Evolutionary conservation across 805 yeast genomes (phyloP), one percentile per base, ranked within the genome.

Genomic region (Hanseniaspora mollemarum): DNA sequence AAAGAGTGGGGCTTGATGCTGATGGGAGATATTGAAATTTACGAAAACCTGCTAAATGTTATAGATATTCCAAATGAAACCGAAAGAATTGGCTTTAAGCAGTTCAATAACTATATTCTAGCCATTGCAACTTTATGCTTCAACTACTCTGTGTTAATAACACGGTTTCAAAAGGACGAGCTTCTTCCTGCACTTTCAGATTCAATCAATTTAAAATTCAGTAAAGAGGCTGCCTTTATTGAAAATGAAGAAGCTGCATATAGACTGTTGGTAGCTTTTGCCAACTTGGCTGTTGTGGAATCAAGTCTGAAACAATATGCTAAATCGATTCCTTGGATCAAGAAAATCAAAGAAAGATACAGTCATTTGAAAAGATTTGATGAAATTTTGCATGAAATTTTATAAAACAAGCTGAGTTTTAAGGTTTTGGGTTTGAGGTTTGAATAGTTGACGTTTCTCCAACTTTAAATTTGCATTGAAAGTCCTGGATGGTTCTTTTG

Each of bases 181-280:
- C 58, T 66, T 50, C 54, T 65, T 1, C 63, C 67, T 16, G 55
- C 62, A 22, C 37, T 71, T 13, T 55, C 64, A 2, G 65, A 62
- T 19, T 59, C 60, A 1, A 43, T 67, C 10, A 61, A 63, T 31
- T 53, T 54, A 0, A 62, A 62, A 25, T 62, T 60, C 42, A 65
- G 62, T 3, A 56, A 57, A 2, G 57, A 67, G 8, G 64, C 66
- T 8, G 53, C 56, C 1, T 60, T 59, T 26, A 62, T 59, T 32
- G 58, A 65, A 1, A 74, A 74, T 35, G 73, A 77, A 36, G 95
- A 85, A 62, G 76, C 87, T 2, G 76, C 78, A 0, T 85, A 84
- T 62, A 71, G 95, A 59, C 56, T 79, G 21, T 55, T 73, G 10
- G 69, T 84, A 24, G 79, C 83, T 0, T 72, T 70, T 52, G 94